These are phyloP conservation scores for Quercus wislizeni DNA, from an alignment of 306 rosid species.

Conservation along the genomic window DNA sequence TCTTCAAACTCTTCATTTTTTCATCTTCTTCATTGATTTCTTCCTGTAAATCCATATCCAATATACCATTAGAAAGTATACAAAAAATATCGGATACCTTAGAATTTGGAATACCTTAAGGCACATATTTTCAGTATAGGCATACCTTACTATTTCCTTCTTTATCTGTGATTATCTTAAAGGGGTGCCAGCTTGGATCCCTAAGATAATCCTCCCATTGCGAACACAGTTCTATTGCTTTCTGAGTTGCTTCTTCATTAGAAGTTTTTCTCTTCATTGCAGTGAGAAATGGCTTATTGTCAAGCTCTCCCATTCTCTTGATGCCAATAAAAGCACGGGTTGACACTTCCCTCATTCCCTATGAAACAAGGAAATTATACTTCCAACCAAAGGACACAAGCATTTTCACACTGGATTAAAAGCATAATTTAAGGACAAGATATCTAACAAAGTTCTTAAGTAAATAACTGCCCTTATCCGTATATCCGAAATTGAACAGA, in stretches of 20 bases:
- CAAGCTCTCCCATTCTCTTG: conserved; percentile 62
- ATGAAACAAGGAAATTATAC: conserved; percentile 19
- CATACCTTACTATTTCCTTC: conserved; percentile 39
- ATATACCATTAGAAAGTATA: background rate
- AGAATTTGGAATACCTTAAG: too few relatives aligned
- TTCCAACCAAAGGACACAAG: background rate
- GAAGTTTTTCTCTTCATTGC: conserved; percentile 38
- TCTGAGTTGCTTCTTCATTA: conserved; percentile 26
- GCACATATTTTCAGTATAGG: background rate
- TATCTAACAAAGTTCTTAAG: background rate
- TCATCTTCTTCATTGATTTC: conserved; percentile 59
- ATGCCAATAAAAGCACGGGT: conserved; percentile 37
- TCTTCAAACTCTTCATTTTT: conserved; percentile 48
- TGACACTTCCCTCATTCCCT: conserved; percentile 30
- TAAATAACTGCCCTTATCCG: too few relatives aligned
- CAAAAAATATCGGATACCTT: too few relatives aligned
- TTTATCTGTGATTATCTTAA: conserved; percentile 36
- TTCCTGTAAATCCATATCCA: conserved; percentile 43
- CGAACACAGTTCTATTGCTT: conserved; percentile 42
- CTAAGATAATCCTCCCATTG: conserved; percentile 56
- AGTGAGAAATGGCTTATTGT: conserved; percentile 39
- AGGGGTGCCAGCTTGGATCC: conserved; percentile 89
- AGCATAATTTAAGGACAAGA: background rate
- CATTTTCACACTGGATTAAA: background rate
- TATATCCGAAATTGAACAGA: too few relatives aligned